Conservation (phyloP, 345 rosid species). For the Pugionium dolabratum region DNA sequence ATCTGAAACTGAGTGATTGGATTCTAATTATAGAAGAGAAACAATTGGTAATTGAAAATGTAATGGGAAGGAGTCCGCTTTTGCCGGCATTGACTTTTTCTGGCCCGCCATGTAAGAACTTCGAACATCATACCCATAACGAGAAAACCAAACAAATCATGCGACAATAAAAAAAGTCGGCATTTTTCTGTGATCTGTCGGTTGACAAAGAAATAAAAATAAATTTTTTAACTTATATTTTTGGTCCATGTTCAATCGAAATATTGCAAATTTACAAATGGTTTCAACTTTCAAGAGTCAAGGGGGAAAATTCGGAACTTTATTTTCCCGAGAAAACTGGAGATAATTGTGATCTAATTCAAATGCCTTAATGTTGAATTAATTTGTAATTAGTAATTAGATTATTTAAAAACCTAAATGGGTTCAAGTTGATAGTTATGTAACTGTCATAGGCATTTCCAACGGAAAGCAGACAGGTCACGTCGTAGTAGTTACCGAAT, state of each 20-base stretch:
- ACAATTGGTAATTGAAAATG: slow-evolving; percentile 14
- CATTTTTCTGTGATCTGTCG: slow-evolving; percentile 7
- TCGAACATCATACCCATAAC: not conserved
- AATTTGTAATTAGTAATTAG: slow-evolving; percentile 3
- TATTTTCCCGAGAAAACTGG: too few species aligned
- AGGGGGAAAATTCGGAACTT: too few species aligned
- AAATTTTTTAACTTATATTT: too few species aligned
- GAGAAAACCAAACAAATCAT: not conserved
- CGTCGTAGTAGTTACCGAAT: slow-evolving; percentile 24
- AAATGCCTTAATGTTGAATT: slow-evolving; percentile 5
- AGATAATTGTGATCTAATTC: too few species aligned
- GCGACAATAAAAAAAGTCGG: not conserved
- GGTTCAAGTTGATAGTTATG: slow-evolving; percentile 14
- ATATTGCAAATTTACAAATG: too few species aligned
- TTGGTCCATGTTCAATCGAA: too few species aligned
- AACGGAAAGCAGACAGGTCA: slow-evolving; percentile 27
- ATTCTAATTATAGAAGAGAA: slow-evolving; percentile 38
- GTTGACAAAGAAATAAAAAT: too few species aligned
- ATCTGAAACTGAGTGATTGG: not conserved
- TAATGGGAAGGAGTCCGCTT: slow-evolving; percentile 20
- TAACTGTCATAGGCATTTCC: slow-evolving; percentile 21
- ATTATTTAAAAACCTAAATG: not conserved
- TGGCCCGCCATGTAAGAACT: slow-evolving; percentile 39
- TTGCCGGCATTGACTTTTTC: slow-evolving; percentile 39
- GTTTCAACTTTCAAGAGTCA: too few species aligned